Percentiles rank a stretch among this genome's conserved stretches.
Evolutionary conservation across 768 basidiomycete species (phyloP).

Genomic region (Cystobasidium tubakii): DNA sequence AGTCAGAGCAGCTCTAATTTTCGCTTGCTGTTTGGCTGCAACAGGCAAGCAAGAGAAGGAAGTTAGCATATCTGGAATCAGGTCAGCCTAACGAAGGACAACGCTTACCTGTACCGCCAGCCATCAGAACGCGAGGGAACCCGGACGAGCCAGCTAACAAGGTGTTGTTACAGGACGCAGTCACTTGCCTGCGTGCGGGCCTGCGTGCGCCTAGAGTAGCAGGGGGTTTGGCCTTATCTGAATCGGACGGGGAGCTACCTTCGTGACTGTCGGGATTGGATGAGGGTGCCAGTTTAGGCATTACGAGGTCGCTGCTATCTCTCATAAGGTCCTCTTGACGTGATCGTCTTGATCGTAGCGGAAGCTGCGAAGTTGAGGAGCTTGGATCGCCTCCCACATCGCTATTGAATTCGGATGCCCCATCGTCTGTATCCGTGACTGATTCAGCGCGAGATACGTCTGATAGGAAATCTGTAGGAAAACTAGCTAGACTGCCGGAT

Average conservation of each 20-base stretch:
- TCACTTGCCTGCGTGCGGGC: not conserved
- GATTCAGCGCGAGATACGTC: conserved; percentile 20
- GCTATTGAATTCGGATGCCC: conserved; percentile 19
- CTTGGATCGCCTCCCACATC: not conserved
- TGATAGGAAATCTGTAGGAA: conserved; percentile 29
- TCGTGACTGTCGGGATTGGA: not conserved
- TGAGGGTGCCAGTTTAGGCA: not conserved
- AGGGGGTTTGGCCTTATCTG: not conserved
- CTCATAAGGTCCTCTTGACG: not conserved
- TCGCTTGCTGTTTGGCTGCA: not conserved
- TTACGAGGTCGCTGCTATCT: not conserved
- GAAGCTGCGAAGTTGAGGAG: not conserved
- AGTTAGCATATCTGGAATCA: too few relatives aligned
- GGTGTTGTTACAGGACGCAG: not conserved
- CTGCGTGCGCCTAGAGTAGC: not conserved
- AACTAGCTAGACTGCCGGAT: conserved; percentile 29
- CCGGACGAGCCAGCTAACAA: too few relatives aligned
- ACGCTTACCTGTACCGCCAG: conserved; percentile 18
- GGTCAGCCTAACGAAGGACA: too few relatives aligned
- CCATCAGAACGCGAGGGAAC: conserved; percentile 7
- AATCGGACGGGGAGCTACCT: not conserved
- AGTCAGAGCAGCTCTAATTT: not conserved
- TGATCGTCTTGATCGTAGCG: not conserved
- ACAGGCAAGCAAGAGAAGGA: not conserved
- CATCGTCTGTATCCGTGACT: conserved; percentile 11